Base-by-base conservation (phyloP, 1,139 yeast genomes). In the Yamadazyma songkhlaensis region DNA sequence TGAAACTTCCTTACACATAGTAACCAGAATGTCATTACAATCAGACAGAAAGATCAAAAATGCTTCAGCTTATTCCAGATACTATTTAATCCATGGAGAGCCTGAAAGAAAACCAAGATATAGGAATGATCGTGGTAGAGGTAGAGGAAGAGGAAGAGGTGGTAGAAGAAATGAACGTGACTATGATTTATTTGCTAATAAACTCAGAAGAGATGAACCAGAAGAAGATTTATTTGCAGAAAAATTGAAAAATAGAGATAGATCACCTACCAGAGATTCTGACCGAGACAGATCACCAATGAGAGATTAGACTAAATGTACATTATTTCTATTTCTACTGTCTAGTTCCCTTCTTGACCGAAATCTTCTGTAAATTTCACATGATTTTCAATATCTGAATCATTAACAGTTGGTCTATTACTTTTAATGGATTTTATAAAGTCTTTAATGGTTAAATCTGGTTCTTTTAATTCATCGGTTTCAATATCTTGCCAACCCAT, bases 321-420 rank as follows among this genome's bases (percentile, higher is more conserved):
- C 11, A 15, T 10, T 13, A 29, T 29, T 11, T 29, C 32, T 20
- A 17, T 10, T 9, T n/a, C 20, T 13, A 6, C 17, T 12, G 13
- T 10, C 14, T 53, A 88, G 57, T 86, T 87, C 39, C 98, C 98
- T 61, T 92, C 98, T 56, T 90, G 96, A 35, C 98, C 98, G 60
- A 92, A 94, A 62, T 94, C 98, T 33, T 75, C 75, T 0, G 99
- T 94, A 57, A 94, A 94, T 47, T 87, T 85, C 38, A 80, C 78
- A 62, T 92, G 97, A 55, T 84, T 85, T 45, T 69, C 71, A 47
- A 92, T 77, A 59, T 94, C 99, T 10, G 75, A 74, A 34, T 75
- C 81, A 56, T 92, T 94, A 31, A 94, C 98, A 0, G 98, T 94
- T 12, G 98, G 98, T 56, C 97, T 77, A 43, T 95, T 88, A 34